A percentile compares a stretch with the other conserved stretches of the same genome.
Evolutionary conservation across 352 stramenopile genomes (phyloP).

Genomic region (Pythium pyrilobum): DNA sequence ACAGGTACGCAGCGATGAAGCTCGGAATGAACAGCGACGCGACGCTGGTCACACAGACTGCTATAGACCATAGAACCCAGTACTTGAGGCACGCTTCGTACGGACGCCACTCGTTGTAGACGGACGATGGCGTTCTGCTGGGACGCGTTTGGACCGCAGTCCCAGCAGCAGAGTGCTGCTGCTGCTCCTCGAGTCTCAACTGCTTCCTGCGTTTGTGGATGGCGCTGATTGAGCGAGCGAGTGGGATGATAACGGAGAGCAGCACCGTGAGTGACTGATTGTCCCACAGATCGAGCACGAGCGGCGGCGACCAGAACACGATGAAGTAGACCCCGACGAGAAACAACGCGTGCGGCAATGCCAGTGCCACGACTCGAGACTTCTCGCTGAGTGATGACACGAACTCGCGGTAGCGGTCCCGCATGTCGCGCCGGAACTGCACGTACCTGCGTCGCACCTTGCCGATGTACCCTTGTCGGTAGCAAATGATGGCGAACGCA

Average conservation of each 20-base stretch:
- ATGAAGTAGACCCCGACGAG: slow-evolving; percentile 53
- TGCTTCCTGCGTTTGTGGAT: slow-evolving; percentile 50
- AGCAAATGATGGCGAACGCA: slow-evolving; percentile 39
- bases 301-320: slow-evolving; percentile 44
- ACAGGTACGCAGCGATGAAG: slow-evolving; percentile 51
- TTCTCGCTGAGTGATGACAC: slow-evolving; percentile 64
- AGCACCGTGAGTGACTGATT: slow-evolving; percentile 55
- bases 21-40: slow-evolving; percentile 58
- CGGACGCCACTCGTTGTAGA: slow-evolving; percentile 47
- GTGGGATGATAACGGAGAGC: slow-evolving; percentile 57
- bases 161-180: neutral
- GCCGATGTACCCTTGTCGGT: slow-evolving; percentile 64
- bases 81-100: slow-evolving; percentile 82
- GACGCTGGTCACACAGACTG: slow-evolving; percentile 37
- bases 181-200: slow-evolving; percentile 2
- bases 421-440: slow-evolving; percentile 36
- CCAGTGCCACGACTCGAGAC: slow-evolving; percentile 50
- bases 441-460: slow-evolving; percentile 48
- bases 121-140: neutral
- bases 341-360: slow-evolving; percentile 64
- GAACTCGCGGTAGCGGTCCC: slow-evolving; percentile 64
- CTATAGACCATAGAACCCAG: slow-evolving; percentile 77
- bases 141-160: neutral
- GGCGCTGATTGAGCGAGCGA: slow-evolving; percentile 57
- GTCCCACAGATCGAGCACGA: slow-evolving; percentile 42